These are phyloP conservation scores for Opeltia flavorubescens DNA, from an alignment of 495 filamentous ascomycete genomes.

Conservation along the genomic window DNA sequence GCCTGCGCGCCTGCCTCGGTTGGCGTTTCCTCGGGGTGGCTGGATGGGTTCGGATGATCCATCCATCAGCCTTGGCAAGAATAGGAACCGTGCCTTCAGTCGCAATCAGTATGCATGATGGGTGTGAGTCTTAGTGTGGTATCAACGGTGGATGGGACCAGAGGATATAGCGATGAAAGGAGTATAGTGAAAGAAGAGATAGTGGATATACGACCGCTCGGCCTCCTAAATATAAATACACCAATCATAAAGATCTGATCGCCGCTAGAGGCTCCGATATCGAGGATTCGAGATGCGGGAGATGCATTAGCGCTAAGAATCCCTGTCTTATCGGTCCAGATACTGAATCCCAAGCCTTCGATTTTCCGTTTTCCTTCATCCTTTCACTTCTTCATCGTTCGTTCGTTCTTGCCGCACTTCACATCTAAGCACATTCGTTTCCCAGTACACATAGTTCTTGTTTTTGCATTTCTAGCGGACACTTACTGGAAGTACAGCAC, in stretches of 20 bases:
- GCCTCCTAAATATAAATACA: no score
- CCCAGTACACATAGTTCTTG: neutral
- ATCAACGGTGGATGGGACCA: no score
- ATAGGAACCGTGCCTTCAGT: no score
- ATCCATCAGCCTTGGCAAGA: no score
- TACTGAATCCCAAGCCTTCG: neutral
- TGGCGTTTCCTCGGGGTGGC: neutral
- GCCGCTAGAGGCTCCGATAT: neutral
- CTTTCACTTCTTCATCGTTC: neutral
- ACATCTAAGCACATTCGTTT: constrained; percentile 4
- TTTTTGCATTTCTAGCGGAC: neutral
- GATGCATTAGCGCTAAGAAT: neutral
- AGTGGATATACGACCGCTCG: no score
- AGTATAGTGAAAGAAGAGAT: no score
- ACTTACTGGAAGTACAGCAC: neutral
- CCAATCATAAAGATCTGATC: no score
- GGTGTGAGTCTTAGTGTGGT: neutral
- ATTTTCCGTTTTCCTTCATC: neutral
- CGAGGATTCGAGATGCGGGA: neutral
- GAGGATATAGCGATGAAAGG: no score
- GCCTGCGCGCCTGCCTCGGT: neutral
- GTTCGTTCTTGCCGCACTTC: constrained; percentile 4
- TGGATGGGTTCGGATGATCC: neutral
- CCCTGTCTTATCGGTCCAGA: neutral
- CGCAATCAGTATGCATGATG: neutral